These are phyloP conservation scores for Vigna reflexopilosa DNA, from an alignment of 306 rosid species.

Conservation along the genomic window DNA sequence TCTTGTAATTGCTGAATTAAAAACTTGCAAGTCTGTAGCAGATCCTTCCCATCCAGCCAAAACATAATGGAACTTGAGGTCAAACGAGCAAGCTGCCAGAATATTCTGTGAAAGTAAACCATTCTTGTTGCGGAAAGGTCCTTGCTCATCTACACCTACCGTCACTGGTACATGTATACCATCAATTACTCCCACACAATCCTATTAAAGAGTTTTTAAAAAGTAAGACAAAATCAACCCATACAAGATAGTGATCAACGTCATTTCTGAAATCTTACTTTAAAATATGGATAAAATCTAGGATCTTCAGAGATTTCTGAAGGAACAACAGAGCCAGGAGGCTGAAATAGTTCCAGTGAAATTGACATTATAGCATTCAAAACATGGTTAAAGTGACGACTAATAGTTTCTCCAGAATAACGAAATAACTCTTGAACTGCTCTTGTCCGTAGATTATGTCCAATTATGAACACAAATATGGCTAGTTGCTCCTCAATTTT, in stretches of 20 bases:
- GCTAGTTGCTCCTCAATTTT: slow-evolving; percentile 95
- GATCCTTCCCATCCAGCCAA: slow-evolving; percentile 99
- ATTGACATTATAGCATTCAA: slow-evolving; percentile 83
- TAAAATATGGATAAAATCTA: slow-evolving; percentile 86
- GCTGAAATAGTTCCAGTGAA: slow-evolving; percentile 75
- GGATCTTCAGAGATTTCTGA: slow-evolving; percentile 66
- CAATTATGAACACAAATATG: slow-evolving; percentile 87
- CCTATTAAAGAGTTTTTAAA: slow-evolving; percentile 53
- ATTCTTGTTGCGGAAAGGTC: slow-evolving; percentile 90
- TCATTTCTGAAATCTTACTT: slow-evolving; percentile 54
- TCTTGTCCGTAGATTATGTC: slow-evolving; percentile 85
- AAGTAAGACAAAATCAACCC: slow-evolving; percentile 40
- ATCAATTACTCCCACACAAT: slow-evolving; percentile 85
- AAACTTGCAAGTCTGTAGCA: slow-evolving; percentile 80
- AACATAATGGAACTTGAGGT: slow-evolving; percentile 85
- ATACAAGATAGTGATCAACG: slow-evolving; percentile 35
- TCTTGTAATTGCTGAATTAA: slow-evolving; percentile 81
- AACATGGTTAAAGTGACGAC: slow-evolving; percentile 92
- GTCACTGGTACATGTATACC: slow-evolving; percentile 85
- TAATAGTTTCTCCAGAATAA: slow-evolving; percentile 91
- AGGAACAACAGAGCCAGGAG: slow-evolving; percentile 66
- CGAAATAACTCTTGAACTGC: slow-evolving; percentile 90
- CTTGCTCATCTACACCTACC: slow-evolving; percentile 95
- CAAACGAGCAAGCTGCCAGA: slow-evolving; percentile 91
- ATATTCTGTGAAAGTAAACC: slow-evolving; percentile 85